Evolutionary conservation across 2,329 filamentous ascomycete species (phyloP).

Genomic region (Epicoccum sorghinum): DNA sequence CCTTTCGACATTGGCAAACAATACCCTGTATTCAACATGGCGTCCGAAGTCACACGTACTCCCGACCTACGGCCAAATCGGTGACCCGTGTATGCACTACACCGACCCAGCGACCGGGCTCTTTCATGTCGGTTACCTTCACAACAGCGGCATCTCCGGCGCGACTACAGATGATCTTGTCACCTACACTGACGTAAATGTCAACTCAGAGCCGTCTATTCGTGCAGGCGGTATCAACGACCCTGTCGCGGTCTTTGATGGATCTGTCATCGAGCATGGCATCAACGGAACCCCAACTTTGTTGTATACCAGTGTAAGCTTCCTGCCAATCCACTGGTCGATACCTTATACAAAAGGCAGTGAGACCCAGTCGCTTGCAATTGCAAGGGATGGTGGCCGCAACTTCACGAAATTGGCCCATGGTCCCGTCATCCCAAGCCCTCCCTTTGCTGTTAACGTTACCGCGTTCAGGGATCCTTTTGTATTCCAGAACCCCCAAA

Average conservation of each 20-base stretch:
- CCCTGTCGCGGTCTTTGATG: conserved; percentile 54
- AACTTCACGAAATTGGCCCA: conserved; percentile 50
- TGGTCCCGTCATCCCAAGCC: conserved; percentile 48
- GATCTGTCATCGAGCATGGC: conserved; percentile 52
- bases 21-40: conserved; percentile 29
- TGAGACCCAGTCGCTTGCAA: conserved; percentile 55
- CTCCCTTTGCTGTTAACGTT: conserved; percentile 51
- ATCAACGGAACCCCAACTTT: conserved; percentile 54
- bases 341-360: conserved; percentile 54
- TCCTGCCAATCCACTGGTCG: conserved; percentile 55
- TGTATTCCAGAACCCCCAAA: conserved; percentile 48
- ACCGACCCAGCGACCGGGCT: conserved; percentile 52
- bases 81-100: conserved; percentile 56
- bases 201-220: conserved; percentile 37
- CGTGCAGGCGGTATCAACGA: conserved; percentile 51
- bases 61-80: conserved; percentile 50
- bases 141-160: conserved; percentile 37
- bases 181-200: conserved; percentile 49
- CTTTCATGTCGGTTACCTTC: conserved; percentile 55
- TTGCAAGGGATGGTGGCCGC: conserved; percentile 48
- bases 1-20: conserved; percentile 24
- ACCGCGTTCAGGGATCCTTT: conserved; percentile 54
- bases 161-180: conserved; percentile 51
- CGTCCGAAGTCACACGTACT: conserved; percentile 51
- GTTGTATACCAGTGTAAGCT: conserved; percentile 54